phyloP scores from a whole-genome alignment of 2,329 filamentous ascomycete species.

The Stachybotrys chartarum region DNA sequence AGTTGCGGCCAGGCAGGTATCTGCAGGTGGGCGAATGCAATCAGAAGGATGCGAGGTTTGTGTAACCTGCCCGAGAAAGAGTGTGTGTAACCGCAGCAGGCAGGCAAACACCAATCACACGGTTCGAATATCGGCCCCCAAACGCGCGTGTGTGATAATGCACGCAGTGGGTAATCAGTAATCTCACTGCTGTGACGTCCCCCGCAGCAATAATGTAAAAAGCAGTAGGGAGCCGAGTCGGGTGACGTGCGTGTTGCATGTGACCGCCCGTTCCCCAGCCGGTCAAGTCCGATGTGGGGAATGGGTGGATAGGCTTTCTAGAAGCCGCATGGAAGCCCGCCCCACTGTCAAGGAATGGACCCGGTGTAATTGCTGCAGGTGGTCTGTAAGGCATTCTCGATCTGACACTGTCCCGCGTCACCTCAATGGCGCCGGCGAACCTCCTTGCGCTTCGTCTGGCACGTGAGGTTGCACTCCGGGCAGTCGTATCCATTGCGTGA shows the following conservation, averaged over 20 bases:
- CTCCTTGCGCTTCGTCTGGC: constrained; percentile 36
- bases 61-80: background rate
- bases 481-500: constrained; percentile 36
- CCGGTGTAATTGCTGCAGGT: background rate
- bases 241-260: background rate
- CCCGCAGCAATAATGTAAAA: too few relatives aligned
- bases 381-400: background rate
- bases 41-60: background rate
- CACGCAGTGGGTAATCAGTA: background rate
- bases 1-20: background rate
- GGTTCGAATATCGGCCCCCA: background rate
- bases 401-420: background rate
- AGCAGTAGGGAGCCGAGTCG: background rate
- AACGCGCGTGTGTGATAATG: background rate
- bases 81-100: background rate
- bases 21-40: background rate
- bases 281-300: background rate
- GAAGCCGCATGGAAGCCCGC: background rate
- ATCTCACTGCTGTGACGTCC: too few relatives aligned
- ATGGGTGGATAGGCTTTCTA: background rate
- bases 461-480: constrained; percentile 35
- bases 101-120: background rate
- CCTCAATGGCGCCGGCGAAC: constrained; percentile 17
- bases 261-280: background rate
- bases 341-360: background rate